Base-by-base conservation (phyloP, 495 filamentous ascomycete genomes). In the Tuber microsphaerosporum region DNA sequence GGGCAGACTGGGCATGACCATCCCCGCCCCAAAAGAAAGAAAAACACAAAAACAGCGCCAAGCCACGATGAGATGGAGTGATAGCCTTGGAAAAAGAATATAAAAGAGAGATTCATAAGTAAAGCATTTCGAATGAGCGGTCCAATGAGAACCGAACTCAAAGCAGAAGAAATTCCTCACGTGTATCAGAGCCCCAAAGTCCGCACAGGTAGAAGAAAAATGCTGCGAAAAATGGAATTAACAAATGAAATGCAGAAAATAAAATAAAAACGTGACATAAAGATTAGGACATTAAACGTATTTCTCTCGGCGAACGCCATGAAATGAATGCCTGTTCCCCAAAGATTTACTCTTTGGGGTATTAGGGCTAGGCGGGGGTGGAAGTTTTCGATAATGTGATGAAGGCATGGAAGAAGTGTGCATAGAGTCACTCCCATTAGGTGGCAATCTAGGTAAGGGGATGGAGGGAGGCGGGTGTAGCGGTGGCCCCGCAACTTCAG, bases 381-480 rank as follows among this genome's bases (percentile, higher is more conserved):
- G 76, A 26, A 79, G 70, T 39, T 41, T 79, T 19, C 76, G 69
- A 42, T 77, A 51, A 65, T 69, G 45, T 7, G 75, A 48, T 14
- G 76, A 76, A 68, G 48, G 48, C 56, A 79, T 48, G 74, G 70
- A 79, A 43, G 76, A 79, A 42, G 76, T 73, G 20, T 73, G 73
- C 74, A 75, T 71, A 81, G 42, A 74, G 69, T 19, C 37, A 46
- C 42, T 70, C 39, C 75, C 73, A 51, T 69, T 77, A 48, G 76
- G 74, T 68, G 78, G 78, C 75, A 81, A 71, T 69, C 81, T 73
- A 26, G 79, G 80, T 17, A 81, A 75, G 14, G 80, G 80, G 26
- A 81, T 81, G 1, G 79, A 77, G 26, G 80, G 80, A n/a, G 79
- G 80, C n/a, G 80, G 80, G 37, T 78, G 79, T 16, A 80, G 37